phyloP scores from a whole-genome alignment of 1,284 basidiomycete species.

The Coniferiporia weirii region DNA sequence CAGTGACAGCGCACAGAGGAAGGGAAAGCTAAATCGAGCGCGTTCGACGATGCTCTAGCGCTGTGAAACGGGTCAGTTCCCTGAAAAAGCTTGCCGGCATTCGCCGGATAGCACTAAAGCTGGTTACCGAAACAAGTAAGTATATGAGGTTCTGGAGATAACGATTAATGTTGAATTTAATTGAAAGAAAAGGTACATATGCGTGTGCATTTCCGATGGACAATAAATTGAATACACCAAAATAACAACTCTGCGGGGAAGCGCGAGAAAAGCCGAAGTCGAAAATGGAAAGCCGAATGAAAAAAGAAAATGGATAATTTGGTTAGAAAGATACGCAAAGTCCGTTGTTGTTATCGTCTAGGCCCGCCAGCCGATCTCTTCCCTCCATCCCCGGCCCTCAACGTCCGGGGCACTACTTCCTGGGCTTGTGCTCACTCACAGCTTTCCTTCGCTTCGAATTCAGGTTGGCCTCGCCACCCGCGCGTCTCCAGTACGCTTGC shows the following conservation, averaged over 20 bases:
- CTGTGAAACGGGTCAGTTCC: neutral
- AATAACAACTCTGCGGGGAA: neutral
- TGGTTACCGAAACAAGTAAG: slow-evolving; percentile 3
- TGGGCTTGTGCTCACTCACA: neutral
- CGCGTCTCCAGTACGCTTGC: slow-evolving; percentile 13
- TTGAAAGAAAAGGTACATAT: no score
- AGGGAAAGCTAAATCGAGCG: neutral
- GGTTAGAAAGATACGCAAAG: neutral
- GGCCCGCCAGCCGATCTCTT: slow-evolving; percentile 2
- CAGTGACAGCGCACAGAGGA: neutral
- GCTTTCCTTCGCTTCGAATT: slow-evolving; percentile 1
- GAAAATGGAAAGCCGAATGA: neutral
- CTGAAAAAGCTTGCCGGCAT: slow-evolving; percentile 3
- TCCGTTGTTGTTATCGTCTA: neutral
- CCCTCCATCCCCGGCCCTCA: neutral
- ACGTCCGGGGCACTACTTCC: neutral
- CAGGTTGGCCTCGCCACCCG: neutral
- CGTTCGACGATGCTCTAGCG: neutral
- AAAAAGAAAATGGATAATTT: neutral
- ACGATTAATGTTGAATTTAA: no score
- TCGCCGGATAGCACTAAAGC: neutral
- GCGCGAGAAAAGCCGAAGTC: neutral
- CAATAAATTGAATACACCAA: neutral
- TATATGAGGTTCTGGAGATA: neutral
- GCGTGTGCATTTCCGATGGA: neutral